Percentiles rank a stretch among this genome's conserved stretches.
Conservation (phyloP, 2,329 filamentous ascomycete genomes). For the Parastagonospora nodorum region DNA sequence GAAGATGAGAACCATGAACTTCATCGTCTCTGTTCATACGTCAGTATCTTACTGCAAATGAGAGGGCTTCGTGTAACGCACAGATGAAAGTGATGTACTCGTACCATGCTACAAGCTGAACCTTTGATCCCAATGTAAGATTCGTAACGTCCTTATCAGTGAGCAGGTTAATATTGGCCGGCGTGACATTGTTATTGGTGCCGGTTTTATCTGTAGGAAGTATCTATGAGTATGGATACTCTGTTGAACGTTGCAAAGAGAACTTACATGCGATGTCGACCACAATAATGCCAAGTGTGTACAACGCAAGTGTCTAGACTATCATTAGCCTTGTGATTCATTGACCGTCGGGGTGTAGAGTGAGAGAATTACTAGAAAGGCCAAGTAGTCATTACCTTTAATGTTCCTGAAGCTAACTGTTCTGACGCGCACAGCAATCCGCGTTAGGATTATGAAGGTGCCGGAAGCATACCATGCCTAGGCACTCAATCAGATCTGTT, state of each 20-base stretch:
- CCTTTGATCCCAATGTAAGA: background rate
- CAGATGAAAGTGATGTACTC: background rate
- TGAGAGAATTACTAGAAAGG: background rate
- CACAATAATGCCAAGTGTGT: background rate
- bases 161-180: background rate
- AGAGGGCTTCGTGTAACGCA: background rate
- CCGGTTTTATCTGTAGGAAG: background rate
- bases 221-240: background rate
- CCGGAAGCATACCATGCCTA: background rate
- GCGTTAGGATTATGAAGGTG: background rate
- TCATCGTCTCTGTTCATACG: background rate
- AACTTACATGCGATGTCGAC: background rate
- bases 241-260: background rate
- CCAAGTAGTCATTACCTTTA: background rate
- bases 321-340: background rate
- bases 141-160: background rate
- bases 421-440: background rate
- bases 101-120: background rate
- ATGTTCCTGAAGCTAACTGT: background rate
- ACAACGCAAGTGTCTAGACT: background rate
- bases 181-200: background rate
- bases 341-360: background rate
- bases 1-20: background rate
- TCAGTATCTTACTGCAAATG: background rate
- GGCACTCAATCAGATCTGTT: background rate